phyloP scores from a whole-genome alignment of 2,329 filamentous ascomycete species.

The Xylaria hypoxylon region DNA sequence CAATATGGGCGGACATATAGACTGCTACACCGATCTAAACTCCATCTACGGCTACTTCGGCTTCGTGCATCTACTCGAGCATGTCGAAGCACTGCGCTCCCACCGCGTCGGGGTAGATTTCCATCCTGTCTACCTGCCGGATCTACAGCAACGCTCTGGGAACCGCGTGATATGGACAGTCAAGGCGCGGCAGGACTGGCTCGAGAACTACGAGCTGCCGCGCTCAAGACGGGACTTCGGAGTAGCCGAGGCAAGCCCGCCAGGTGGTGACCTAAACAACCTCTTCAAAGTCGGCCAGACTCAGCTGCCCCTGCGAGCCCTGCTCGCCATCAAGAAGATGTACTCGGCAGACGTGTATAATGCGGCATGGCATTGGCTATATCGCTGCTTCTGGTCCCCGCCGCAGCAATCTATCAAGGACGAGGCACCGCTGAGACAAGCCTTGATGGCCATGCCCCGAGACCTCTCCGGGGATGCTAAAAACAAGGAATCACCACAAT shows the following conservation, averaged over 20 bases:
- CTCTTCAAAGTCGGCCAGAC: conserved; percentile 24
- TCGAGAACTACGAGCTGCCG: conserved; percentile 32
- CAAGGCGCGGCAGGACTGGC: conserved; percentile 29
- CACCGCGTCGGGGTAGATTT: conserved; percentile 26
- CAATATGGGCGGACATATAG: conserved; percentile 25
- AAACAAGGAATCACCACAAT: conserved; percentile 4
- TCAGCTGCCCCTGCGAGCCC: conserved; percentile 19
- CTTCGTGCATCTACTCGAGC: conserved; percentile 15
- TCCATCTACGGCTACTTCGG: conserved; percentile 33
- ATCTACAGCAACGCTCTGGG: conserved; percentile 22
- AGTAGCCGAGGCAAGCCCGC: conserved; percentile 18
- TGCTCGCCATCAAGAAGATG: conserved; percentile 23
- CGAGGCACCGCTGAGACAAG: conserved; percentile 15
- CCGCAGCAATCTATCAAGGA: conserved; percentile 31
- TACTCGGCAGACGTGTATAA: conserved; percentile 19
- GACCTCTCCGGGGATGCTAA: neutral
- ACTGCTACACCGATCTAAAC: conserved; percentile 33
- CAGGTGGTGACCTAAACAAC: conserved; percentile 25
- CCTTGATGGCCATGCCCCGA: conserved; percentile 15
- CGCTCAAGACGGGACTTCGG: conserved; percentile 33
- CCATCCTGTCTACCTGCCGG: conserved; percentile 30
- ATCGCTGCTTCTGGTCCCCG: conserved; percentile 27
- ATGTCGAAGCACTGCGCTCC: conserved; percentile 5
- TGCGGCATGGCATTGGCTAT: conserved; percentile 25
- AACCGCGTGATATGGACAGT: conserved; percentile 34